A percentile compares a stretch with the other conserved stretches of the same genome.
These are phyloP conservation scores for Naganishia sp. DNA, from an alignment of 1,284 basidiomycete species.

Conservation along the genomic window DNA sequence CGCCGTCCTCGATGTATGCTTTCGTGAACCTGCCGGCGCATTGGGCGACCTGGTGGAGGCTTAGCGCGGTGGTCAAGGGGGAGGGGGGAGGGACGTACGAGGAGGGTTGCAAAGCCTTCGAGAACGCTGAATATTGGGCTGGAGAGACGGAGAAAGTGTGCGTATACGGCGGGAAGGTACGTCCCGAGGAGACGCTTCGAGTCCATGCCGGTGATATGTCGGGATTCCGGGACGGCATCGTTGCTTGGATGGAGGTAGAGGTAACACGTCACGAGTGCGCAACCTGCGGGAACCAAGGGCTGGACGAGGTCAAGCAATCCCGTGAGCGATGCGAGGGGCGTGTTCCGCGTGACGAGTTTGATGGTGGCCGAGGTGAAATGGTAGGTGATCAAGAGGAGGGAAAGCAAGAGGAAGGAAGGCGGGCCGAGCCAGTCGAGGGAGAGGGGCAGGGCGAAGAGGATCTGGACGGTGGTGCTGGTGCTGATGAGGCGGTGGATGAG, in stretches of 20 bases:
- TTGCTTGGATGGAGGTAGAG: constrained; percentile 44
- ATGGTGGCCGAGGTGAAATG: constrained; percentile 52
- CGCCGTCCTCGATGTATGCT: constrained; percentile 51
- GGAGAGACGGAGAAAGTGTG: constrained; percentile 49
- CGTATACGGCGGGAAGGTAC: constrained; percentile 51
- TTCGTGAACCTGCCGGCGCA: constrained; percentile 52
- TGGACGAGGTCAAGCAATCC: constrained; percentile 49
- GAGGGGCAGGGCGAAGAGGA: constrained; percentile 40
- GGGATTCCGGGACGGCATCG: not conserved
- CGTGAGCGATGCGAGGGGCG: constrained; percentile 48
- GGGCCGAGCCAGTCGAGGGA: constrained; percentile 38
- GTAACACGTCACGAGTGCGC: constrained; percentile 30
- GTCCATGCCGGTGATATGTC: constrained; percentile 12
- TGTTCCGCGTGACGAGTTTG: constrained; percentile 50
- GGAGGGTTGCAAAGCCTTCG: constrained; percentile 44
- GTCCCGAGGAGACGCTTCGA: constrained; percentile 43
- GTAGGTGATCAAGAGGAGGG: constrained; percentile 51
- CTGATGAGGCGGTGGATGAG: constrained; percentile 21
- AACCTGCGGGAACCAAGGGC: constrained; percentile 45
- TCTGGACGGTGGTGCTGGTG: constrained; percentile 31
- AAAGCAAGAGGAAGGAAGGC: constrained; percentile 54
- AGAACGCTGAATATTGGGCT: constrained; percentile 53
- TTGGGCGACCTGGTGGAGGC: constrained; percentile 46
- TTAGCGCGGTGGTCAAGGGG: no score
- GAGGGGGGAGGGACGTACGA: constrained; percentile 6